Conservation (phyloP, 1,284 basidiomycete species). For the Naganishia cerealis region DNA sequence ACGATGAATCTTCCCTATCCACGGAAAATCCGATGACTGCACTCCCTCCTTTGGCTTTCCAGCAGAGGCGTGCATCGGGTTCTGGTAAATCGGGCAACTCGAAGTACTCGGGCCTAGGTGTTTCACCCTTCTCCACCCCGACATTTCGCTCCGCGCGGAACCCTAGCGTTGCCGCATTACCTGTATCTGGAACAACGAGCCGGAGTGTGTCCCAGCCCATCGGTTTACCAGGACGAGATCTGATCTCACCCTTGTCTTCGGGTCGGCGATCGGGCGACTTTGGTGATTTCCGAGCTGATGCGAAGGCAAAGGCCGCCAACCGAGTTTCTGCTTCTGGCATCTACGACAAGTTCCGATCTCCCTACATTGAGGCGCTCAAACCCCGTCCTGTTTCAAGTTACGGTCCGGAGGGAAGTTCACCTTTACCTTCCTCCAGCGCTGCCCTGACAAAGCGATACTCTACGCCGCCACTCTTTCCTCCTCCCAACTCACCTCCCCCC, state of each 20-base stretch:
- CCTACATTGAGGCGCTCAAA: conserved; percentile 35
- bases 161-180: neutral
- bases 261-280: conserved; percentile 32
- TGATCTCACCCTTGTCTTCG: conserved; percentile 19
- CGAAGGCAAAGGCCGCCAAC: conserved; percentile 23
- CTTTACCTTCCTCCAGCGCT: conserved; percentile 9
- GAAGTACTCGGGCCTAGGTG: conserved; percentile 9
- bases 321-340: conserved; percentile 24
- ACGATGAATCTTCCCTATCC: conserved; percentile 10
- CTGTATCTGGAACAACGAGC: neutral
- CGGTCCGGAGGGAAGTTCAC: conserved; percentile 35
- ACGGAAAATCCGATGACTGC: conserved; percentile 22
- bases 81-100: neutral
- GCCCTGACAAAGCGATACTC: conserved; percentile 29
- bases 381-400: conserved; percentile 31
- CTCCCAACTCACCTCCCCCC: conserved; percentile 6
- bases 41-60: conserved; percentile 26
- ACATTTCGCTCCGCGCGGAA: neutral
- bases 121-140: conserved; percentile 2
- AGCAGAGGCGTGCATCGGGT: conserved; percentile 28
- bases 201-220: conserved; percentile 25
- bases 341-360: conserved; percentile 38
- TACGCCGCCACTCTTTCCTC: conserved; percentile 17
- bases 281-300: conserved; percentile 18
- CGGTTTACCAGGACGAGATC: conserved; percentile 9